phyloP scores from a whole-genome alignment of 2,329 filamentous ascomycete species.

The Pseudogymnoascus sp. region DNA sequence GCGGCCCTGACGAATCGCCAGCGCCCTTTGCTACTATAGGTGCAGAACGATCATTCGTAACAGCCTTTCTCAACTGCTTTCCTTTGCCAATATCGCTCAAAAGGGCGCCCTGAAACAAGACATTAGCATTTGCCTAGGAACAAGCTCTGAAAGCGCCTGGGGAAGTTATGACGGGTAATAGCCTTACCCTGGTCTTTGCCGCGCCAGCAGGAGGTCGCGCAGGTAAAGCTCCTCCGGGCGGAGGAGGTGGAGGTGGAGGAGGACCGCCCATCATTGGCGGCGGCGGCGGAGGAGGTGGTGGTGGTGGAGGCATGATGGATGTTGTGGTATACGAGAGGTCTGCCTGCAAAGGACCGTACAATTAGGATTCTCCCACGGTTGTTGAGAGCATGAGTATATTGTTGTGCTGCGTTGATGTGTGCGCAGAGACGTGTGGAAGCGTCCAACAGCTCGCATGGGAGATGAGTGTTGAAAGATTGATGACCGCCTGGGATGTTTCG shows the following conservation, averaged over 20 bases:
- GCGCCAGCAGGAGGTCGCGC: slow-evolving; percentile 48
- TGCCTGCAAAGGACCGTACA: neutral
- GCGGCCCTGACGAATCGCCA: slow-evolving; percentile 49
- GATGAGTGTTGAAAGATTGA: slow-evolving; percentile 3
- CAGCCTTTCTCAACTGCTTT: slow-evolving; percentile 69
- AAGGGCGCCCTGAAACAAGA: slow-evolving; percentile 62
- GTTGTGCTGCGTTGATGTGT: neutral
- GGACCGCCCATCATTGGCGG: slow-evolving; percentile 42
- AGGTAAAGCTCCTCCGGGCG: slow-evolving; percentile 51
- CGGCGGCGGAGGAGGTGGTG: slow-evolving; percentile 63
- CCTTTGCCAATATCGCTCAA: slow-evolving; percentile 85
- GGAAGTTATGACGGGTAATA: slow-evolving; percentile 18
- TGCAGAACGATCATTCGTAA: slow-evolving; percentile 87
- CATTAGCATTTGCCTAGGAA: slow-evolving; percentile 19
- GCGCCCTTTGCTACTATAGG: slow-evolving; percentile 56
- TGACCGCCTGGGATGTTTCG: slow-evolving; percentile 9
- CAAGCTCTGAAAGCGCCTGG: slow-evolving; percentile 8
- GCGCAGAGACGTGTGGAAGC: neutral
- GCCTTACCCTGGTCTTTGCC: slow-evolving; percentile 53
- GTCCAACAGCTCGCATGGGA: neutral
- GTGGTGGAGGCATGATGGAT: slow-evolving; percentile 41
- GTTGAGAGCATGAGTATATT: neutral
- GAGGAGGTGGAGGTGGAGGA: slow-evolving; percentile 59
- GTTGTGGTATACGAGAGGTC: neutral
- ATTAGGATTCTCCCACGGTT: neutral